A percentile compares a stretch with the other conserved stretches of the same genome.
These are phyloP conservation scores for Xerocomellus intermedius DNA, from an alignment of 768 basidiomycete species.

Conservation along the genomic window DNA sequence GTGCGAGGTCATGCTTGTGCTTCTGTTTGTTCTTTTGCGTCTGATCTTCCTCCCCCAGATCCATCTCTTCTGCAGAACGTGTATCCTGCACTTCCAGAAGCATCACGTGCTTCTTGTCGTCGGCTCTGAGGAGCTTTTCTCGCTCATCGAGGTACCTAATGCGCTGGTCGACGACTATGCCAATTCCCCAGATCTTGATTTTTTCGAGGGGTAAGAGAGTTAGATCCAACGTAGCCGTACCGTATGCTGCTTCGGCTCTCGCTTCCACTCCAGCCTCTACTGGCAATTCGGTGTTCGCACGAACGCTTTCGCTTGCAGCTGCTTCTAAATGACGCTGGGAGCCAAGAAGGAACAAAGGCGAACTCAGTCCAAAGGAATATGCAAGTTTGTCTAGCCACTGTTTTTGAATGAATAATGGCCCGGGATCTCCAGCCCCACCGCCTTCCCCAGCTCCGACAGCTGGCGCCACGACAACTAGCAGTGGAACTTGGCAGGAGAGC, in stretches of 20 bases:
- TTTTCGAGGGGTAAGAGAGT: constrained; percentile 86
- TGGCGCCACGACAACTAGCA: constrained; percentile 74
- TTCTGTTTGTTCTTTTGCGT: constrained; percentile 16
- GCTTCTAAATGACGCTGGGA: constrained; percentile 10
- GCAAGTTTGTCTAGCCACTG: constrained; percentile 90
- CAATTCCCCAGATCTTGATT: constrained; percentile 75
- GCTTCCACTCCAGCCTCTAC: constrained; percentile 2
- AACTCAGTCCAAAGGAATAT: constrained; percentile 75
- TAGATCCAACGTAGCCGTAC: constrained; percentile 73
- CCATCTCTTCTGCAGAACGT: constrained; percentile 13
- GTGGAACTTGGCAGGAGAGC: constrained; percentile 65
- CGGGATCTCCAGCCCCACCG: constrained; percentile 46
- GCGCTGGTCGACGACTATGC: constrained; percentile 66
- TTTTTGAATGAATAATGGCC: constrained; percentile 79
- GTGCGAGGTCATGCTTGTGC: background rate
- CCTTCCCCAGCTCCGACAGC: constrained; percentile 77
- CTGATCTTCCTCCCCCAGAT: background rate
- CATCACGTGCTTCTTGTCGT: constrained; percentile 8
- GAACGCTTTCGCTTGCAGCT: background rate
- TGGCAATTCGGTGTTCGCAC: background rate
- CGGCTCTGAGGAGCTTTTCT: background rate
- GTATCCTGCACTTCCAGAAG: constrained; percentile 23
- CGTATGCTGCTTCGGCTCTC: constrained; percentile 28
- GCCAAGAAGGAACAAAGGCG: constrained; percentile 85
- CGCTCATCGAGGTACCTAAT: constrained; percentile 10